phyloP scores from a whole-genome alignment of 2,329 filamentous ascomycete species.

The Passalora sequoiae region DNA sequence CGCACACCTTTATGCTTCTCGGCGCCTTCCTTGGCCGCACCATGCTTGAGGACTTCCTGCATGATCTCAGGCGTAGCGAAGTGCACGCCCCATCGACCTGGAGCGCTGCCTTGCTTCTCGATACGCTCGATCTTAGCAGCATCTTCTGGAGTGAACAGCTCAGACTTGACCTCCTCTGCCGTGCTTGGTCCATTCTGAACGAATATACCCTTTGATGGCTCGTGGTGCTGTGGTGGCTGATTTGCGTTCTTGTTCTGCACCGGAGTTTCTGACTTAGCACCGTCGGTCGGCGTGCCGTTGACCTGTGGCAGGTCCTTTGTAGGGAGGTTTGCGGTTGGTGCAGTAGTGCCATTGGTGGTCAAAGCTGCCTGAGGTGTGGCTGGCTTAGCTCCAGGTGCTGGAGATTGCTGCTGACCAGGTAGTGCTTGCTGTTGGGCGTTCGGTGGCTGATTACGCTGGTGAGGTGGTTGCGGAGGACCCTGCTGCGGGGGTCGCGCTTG shows the following conservation, averaged over 20 bases:
- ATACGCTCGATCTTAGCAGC: slow-evolving; percentile 66
- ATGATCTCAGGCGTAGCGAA: slow-evolving; percentile 78
- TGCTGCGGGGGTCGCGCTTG: slow-evolving; percentile 28
- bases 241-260: slow-evolving; percentile 37
- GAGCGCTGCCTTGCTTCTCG: slow-evolving; percentile 65
- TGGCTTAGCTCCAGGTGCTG: slow-evolving; percentile 34
- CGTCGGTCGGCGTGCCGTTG: slow-evolving; percentile 46
- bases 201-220: slow-evolving; percentile 71
- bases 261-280: slow-evolving; percentile 47
- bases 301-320: slow-evolving; percentile 38
- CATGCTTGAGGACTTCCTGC: slow-evolving; percentile 67
- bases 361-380: slow-evolving; percentile 25
- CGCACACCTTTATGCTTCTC: slow-evolving; percentile 59
- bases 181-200: slow-evolving; percentile 61
- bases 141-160: slow-evolving; percentile 75
- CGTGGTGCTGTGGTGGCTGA: slow-evolving; percentile 28
- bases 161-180: slow-evolving; percentile 72
- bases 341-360: slow-evolving; percentile 28
- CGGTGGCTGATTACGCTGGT: slow-evolving; percentile 26
- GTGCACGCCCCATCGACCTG: slow-evolving; percentile 79
- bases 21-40: slow-evolving; percentile 59
- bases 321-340: slow-evolving; percentile 28
- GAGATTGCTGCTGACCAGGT: slow-evolving; percentile 21
- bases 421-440: slow-evolving; percentile 28
- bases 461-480: slow-evolving; percentile 27